These are phyloP conservation scores for Trichoderma hamatum DNA, from an alignment of 2,329 filamentous ascomycete genomes.

Conservation along the genomic window DNA sequence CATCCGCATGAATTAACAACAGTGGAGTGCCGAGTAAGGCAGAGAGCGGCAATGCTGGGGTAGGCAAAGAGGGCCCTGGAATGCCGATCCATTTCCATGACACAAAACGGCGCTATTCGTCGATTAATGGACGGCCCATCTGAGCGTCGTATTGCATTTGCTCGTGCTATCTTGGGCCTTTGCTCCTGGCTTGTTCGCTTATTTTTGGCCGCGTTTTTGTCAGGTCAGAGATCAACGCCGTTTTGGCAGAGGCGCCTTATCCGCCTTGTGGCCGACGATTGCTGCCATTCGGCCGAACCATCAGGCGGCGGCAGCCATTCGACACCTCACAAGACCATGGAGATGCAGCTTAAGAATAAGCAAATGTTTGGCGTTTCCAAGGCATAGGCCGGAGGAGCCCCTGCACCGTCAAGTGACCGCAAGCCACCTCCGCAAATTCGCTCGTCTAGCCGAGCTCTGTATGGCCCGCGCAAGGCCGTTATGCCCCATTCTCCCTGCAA, in stretches of 20 bases:
- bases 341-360: not conserved
- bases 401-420: constrained; percentile 25
- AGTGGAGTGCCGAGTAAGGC: not conserved
- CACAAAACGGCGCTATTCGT: not conserved
- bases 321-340: not conserved
- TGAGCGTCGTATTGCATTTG: constrained; percentile 16
- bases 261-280: not conserved
- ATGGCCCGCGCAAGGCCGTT: not conserved
- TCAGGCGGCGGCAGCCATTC: not conserved
- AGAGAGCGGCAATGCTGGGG: not conserved
- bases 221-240: not conserved
- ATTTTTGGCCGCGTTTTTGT: not conserved
- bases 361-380: not conserved
- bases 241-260: not conserved
- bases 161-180: not conserved
- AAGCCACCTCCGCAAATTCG: constrained; percentile 26
- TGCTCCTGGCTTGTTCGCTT: not conserved
- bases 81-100: constrained; percentile 2
- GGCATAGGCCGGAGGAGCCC: not conserved
- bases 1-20: not conserved
- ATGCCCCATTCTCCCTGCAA: not conserved
- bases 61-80: not conserved
- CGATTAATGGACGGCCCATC: not conserved
- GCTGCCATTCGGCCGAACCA: not conserved
- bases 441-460: constrained; percentile 5